Percentiles rank a stretch among this genome's conserved stretches.
Conservation (phyloP, 2,329 filamentous ascomycete species). For the Aspergillus tanneri region DNA sequence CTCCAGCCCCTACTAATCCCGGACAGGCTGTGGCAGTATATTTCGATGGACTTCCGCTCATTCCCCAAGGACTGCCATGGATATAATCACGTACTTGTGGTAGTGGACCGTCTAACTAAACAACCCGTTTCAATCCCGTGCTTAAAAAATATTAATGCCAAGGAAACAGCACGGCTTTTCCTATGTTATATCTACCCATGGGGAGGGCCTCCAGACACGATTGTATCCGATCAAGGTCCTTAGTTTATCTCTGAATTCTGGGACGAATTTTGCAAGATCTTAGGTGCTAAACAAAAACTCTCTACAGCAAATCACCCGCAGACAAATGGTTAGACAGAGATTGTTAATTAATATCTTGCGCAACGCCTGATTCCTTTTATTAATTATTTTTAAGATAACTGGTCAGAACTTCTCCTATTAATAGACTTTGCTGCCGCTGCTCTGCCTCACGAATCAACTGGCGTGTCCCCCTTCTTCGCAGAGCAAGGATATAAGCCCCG, state of each 20-base stretch:
- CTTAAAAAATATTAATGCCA: no score
- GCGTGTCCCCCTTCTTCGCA: neutral
- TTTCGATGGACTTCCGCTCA: no score
- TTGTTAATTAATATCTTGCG: neutral
- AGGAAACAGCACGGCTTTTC: no score
- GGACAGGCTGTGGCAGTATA: no score
- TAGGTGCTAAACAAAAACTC: neutral
- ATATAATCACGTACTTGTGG: no score
- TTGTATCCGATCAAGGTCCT: neutral
- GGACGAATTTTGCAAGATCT: neutral
- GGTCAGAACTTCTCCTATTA: neutral
- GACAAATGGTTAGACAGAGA: neutral
- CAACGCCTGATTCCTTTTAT: neutral
- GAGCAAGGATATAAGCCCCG: neutral
- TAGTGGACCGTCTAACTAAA: no score
- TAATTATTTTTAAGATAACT: neutral
- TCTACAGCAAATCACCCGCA: neutral
- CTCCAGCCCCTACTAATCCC: no score
- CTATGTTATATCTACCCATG: neutral
- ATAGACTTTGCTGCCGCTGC: neutral
- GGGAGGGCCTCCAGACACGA: neutral
- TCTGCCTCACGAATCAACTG: neutral
- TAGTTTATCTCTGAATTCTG: neutral
- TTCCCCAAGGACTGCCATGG: no score
- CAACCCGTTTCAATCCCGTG: no score